Percentiles rank a stretch among this genome's conserved stretches.
Conservation (phyloP, 2,329 filamentous ascomycete genomes). For the Blumeriella jaapii region DNA sequence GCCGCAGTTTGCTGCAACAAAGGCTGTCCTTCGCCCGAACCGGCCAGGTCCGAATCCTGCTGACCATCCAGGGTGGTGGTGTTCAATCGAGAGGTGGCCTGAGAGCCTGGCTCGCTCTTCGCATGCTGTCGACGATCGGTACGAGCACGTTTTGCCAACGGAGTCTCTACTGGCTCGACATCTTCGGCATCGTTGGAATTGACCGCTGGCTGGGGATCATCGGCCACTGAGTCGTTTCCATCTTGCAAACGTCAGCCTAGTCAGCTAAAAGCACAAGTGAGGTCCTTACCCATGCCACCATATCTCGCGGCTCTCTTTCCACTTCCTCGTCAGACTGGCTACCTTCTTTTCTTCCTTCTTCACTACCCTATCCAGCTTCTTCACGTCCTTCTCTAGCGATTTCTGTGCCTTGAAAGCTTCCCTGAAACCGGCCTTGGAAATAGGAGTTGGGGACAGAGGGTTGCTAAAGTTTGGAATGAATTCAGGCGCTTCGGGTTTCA, state of each 20-base stretch:
- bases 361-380: conserved; percentile 15
- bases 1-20: conserved; percentile 9
- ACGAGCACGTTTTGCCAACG: conserved; percentile 14
- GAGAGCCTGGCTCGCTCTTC: conserved; percentile 23
- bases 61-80: conserved; percentile 18
- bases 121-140: conserved; percentile 15
- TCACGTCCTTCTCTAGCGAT: conserved; percentile 15
- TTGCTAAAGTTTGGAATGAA: conserved; percentile 26
- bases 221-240: conserved; percentile 4
- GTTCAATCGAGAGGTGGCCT: conserved; percentile 7
- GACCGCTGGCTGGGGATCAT: conserved; percentile 5
- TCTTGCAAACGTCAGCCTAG: conserved; percentile 6
- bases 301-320: conserved; percentile 12
- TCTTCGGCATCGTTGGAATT: conserved; percentile 8
- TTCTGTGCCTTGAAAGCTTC: conserved; percentile 16
- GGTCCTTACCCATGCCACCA: conserved; percentile 3
- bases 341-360: conserved; percentile 16
- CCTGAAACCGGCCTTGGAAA: conserved; percentile 9
- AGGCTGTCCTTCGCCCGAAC: conserved; percentile 18
- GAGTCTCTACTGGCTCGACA: conserved; percentile 4
- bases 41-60: conserved; percentile 16
- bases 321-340: conserved; percentile 15
- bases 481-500: conserved; percentile 32
- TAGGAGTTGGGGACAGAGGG: conserved; percentile 2
- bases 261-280: background rate